These are phyloP conservation scores for Alnus glutinosa DNA, from an alignment of 306 rosid species.

Conservation along the genomic window DNA sequence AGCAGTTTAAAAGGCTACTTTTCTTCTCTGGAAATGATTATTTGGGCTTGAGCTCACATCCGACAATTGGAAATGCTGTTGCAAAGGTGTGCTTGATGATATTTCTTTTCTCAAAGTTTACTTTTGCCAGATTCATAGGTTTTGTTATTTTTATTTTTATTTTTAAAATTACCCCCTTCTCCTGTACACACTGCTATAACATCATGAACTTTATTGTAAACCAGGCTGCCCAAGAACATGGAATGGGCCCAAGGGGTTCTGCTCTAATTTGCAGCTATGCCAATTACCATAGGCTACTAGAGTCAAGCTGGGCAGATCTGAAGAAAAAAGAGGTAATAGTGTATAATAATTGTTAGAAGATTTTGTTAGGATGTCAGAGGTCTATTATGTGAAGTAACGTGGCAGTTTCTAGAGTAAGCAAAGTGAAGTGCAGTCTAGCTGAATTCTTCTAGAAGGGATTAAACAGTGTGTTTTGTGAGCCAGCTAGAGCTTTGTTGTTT, in stretches of 20 bases:
- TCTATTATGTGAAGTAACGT: too few relatives aligned
- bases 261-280: slow-evolving; percentile 94
- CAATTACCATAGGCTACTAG: slow-evolving; percentile 80
- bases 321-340: slow-evolving; percentile 86
- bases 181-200: slow-evolving; percentile 17
- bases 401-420: too few relatives aligned
- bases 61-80: slow-evolving; percentile 71
- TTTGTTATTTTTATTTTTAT: not conserved
- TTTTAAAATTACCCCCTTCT: not conserved
- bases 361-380: too few relatives aligned
- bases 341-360: not conserved
- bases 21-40: slow-evolving; percentile 94
- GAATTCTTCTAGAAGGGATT: too few relatives aligned
- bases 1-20: slow-evolving; percentile 51
- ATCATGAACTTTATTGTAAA: slow-evolving; percentile 22
- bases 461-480: too few relatives aligned
- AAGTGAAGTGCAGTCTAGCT: too few relatives aligned
- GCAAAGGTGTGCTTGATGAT: slow-evolving; percentile 59
- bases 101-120: slow-evolving; percentile 2
- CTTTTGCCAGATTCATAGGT: not conserved
- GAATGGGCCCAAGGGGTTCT: slow-evolving; percentile 99
- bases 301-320: slow-evolving; percentile 77
- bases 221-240: slow-evolving; percentile 79
- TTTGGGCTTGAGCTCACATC: slow-evolving; percentile 92
- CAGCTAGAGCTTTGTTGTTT: too few relatives aligned